Evolutionary conservation across 2,329 filamentous ascomycete species (phyloP), one percentile per base, ranked within the genome.

Genomic region (Epichloe baconii): DNA sequence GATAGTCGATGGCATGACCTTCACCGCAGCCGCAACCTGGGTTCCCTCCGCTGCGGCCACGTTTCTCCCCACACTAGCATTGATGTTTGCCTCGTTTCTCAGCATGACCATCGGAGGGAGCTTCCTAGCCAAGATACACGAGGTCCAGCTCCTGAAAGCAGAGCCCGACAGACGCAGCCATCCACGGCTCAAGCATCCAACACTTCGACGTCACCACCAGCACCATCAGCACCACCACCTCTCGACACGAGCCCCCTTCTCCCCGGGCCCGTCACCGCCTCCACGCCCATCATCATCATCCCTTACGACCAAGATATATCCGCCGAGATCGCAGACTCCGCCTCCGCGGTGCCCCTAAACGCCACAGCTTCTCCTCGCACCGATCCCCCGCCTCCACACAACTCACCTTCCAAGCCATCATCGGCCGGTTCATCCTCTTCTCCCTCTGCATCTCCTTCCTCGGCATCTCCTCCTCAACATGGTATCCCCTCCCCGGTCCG

Each of bases 221-320:
- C 38, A 35, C 5, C 49, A 15, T 3, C 43, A 21, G 48, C 58
- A 53, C 41, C 62, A 34, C 55, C 64, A 3, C 57, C 58, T 34
- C 37, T 17, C 19, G 14, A 51, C 12, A 17, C 45, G 21, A n/a
- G 19, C 38, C 34, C 48, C 34, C 56, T 68, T n/a, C 64, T 73
- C 12, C 70, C 73, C 3, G 64, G 57, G 3, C 70, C 72, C 3
- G 71, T 68, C 5, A 72, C 71, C 4, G 66, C 69, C 34, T 37
- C 56, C 3, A 56, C 66, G 10, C 76, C 79, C 6, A 70, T 83
- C 49, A 80, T 83, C 26, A 68, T 83, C 31, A 68, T 83, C 19
- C 79, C 81, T 1, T 80, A 77, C 1, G 80, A 83, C 58, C 79
- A 83, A 59, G 79, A 83, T 54, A 66, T 82, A 40, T 77, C 80